Conservation (phyloP, 768 basidiomycete species). For the Boletus huronensis region DNA sequence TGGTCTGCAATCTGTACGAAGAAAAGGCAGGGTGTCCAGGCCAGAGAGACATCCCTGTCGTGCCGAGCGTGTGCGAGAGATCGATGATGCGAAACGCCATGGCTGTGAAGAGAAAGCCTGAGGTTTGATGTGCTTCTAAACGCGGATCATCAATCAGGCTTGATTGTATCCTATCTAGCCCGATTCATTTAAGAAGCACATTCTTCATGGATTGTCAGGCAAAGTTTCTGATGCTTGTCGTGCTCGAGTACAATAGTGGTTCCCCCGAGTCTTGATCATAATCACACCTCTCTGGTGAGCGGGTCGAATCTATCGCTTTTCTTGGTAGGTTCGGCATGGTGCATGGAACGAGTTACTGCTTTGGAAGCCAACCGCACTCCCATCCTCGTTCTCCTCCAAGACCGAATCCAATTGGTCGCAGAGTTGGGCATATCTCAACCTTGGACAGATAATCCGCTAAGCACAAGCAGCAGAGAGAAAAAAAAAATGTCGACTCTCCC, state of each 20-base stretch:
- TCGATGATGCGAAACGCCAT: slow-evolving; percentile 21
- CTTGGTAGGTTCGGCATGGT: no score
- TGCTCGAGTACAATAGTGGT: no score
- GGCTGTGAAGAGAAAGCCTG: neutral
- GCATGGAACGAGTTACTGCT: no score
- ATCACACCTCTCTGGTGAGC: no score
- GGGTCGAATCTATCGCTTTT: no score
- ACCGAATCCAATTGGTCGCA: neutral
- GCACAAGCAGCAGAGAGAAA: neutral
- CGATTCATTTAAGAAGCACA: no score
- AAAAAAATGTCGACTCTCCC: neutral
- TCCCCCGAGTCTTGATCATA: no score
- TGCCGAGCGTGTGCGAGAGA: slow-evolving; percentile 21
- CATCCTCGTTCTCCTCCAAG: no score
- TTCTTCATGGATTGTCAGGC: no score
- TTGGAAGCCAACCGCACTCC: no score
- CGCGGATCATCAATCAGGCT: neutral
- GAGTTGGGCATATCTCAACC: neutral
- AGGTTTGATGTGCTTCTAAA: neutral
- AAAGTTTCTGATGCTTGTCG: no score
- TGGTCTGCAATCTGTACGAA: slow-evolving; percentile 1
- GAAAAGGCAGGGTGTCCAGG: slow-evolving; percentile 22
- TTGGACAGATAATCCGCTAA: neutral
- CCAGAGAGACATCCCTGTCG: slow-evolving; percentile 23
- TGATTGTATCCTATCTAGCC: neutral